Evolutionary conservation across 2,329 filamentous ascomycete species (phyloP).

Genomic region (Penicillium polonicum): DNA sequence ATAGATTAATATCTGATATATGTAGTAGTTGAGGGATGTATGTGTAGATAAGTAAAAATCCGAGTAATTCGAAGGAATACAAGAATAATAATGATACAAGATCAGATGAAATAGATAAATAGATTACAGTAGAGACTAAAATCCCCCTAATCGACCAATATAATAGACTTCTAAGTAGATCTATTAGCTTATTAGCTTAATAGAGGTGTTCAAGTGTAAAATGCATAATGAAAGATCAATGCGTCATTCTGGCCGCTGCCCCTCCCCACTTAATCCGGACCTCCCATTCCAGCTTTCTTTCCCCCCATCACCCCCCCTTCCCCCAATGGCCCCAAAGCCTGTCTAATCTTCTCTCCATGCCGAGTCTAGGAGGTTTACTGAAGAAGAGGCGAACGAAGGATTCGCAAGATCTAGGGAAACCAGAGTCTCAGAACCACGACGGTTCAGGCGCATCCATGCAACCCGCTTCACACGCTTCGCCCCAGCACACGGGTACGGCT

Average conservation of each 20-base stretch:
- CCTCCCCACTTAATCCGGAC: slow-evolving; percentile 26
- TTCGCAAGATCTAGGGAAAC: slow-evolving; percentile 46
- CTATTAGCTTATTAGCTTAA: background rate
- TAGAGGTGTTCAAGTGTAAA: background rate
- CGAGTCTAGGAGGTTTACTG: slow-evolving; percentile 82
- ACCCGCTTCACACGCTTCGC: slow-evolving; percentile 39
- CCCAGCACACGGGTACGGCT: slow-evolving; percentile 44
- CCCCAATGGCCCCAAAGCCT: slow-evolving; percentile 12
- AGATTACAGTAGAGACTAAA: background rate
- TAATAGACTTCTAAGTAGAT: background rate
- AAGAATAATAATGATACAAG: background rate
- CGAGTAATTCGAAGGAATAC: background rate
- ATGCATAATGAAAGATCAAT: slow-evolving; percentile 21
- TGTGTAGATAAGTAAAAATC: background rate
- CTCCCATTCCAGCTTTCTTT: slow-evolving; percentile 26
- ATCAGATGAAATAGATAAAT: background rate
- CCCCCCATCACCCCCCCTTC: slow-evolving; percentile 22
- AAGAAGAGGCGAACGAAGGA: slow-evolving; percentile 99
- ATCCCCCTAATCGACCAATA: background rate
- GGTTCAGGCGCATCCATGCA: slow-evolving; percentile 38
- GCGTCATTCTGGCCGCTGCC: slow-evolving; percentile 27
- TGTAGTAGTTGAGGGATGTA: background rate
- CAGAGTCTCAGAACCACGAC: slow-evolving; percentile 14
- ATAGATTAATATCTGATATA: background rate
- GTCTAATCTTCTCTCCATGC: slow-evolving; percentile 61